Percentiles rank a stretch among this genome's conserved stretches.
These are phyloP conservation scores for Penicillium maclennaniae DNA, from an alignment of 495 filamentous ascomycete species.

Conservation along the genomic window DNA sequence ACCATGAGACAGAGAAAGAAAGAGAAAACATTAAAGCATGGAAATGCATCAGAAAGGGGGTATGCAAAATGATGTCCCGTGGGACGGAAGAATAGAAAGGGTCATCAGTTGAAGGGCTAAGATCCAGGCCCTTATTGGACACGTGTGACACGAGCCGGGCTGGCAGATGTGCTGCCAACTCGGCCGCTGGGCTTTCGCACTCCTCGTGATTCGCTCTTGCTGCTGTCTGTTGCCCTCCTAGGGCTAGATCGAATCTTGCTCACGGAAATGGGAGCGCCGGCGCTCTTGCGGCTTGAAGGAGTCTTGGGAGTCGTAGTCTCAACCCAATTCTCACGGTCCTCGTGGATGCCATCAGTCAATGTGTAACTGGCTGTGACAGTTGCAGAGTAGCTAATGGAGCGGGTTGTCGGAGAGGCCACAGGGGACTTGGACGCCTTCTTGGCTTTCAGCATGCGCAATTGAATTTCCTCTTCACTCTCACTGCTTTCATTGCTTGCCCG, in stretches of 20 bases:
- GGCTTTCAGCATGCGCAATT: constrained; percentile 60
- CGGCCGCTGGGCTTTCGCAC: constrained; percentile 92
- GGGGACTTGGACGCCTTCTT: constrained; percentile 55
- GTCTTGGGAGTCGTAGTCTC: constrained; percentile 58
- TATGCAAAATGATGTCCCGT: constrained; percentile 22
- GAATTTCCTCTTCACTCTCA: constrained; percentile 76
- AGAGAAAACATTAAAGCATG: constrained; percentile 24
- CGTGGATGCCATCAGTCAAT: constrained; percentile 39
- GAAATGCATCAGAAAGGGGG: constrained; percentile 23
- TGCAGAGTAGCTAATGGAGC: constrained; percentile 50
- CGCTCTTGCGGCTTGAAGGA: constrained; percentile 56
- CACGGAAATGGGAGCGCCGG: constrained; percentile 61
- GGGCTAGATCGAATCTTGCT: constrained; percentile 71
- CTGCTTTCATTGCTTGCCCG: constrained; percentile 46
- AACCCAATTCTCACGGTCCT: constrained; percentile 46
- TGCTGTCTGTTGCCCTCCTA: constrained; percentile 53
- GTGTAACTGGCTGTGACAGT: constrained; percentile 45
- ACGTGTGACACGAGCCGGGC: constrained; percentile 18
- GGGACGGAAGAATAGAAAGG: constrained; percentile 24
- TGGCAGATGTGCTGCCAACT: constrained; percentile 63
- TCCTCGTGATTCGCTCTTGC: constrained; percentile 53
- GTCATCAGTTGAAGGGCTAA: constrained; percentile 1
- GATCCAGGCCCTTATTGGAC: constrained; percentile 11
- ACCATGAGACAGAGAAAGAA: constrained; percentile 5
- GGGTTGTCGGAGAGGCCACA: constrained; percentile 38